Percentiles rank a stretch among this genome's conserved stretches.
phyloP scores from a whole-genome alignment of 1,139 yeast species.

The Protomyces inundatus region DNA sequence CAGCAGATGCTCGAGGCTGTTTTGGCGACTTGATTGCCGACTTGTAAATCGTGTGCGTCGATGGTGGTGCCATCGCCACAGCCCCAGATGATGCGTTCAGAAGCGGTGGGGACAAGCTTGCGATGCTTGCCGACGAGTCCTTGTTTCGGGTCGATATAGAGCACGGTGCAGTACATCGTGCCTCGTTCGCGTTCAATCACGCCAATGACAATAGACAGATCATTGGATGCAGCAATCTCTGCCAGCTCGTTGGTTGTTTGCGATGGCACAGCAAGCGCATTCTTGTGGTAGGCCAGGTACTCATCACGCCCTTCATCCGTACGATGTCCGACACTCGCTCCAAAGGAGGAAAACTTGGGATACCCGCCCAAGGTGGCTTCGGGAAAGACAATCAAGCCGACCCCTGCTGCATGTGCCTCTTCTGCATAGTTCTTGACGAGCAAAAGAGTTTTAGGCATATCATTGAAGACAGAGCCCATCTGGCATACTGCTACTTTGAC shows the following conservation, averaged over 20 bases:
- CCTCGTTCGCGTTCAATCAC: constrained; percentile 16
- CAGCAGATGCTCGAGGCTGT: constrained; percentile 3
- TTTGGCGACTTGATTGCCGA: background rate
- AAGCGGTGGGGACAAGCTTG: constrained; percentile 18
- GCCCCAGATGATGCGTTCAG: constrained; percentile 16
- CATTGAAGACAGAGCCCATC: background rate
- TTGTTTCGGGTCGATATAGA: background rate
- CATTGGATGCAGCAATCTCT: background rate
- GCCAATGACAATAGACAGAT: constrained; percentile 7
- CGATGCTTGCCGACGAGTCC: constrained; percentile 14
- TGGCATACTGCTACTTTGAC: constrained; percentile 13
- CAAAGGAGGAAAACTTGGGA: constrained; percentile 13
- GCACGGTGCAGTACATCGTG: constrained; percentile 4
- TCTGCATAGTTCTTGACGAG: background rate
- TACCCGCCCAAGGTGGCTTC: constrained; percentile 17
- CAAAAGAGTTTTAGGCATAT: constrained; percentile 1
- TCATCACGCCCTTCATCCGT: constrained; percentile 1
- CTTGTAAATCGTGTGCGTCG: constrained; percentile 1
- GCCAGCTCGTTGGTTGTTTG: background rate
- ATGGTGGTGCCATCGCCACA: constrained; percentile 16
- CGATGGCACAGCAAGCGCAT: constrained; percentile 5
- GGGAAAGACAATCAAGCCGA: constrained; percentile 9
- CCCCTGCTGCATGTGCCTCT: background rate
- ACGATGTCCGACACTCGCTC: constrained; percentile 4
- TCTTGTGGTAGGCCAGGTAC: background rate